A percentile compares a stretch with the other conserved stretches of the same genome.
Evolutionary conservation across 139 green algal genomes (phyloP).

Genomic region (Microglena sp.): DNA sequence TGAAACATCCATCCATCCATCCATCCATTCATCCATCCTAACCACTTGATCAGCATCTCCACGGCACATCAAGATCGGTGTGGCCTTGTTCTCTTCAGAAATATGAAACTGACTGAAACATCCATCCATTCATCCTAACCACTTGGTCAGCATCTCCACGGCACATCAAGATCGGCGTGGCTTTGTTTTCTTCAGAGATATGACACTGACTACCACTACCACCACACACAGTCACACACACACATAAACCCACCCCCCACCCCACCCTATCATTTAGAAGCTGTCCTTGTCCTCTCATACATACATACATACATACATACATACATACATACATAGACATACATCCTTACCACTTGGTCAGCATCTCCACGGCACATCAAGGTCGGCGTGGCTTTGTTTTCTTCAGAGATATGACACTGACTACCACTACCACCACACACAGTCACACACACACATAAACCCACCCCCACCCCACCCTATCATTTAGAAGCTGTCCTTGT

Average conservation of each 20-base stretch:
- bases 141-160: conserved; percentile 17
- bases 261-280: not conserved
- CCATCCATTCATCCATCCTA: too few species aligned
- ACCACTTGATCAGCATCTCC: conserved; percentile 49
- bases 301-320: too few species aligned
- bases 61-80: conserved; percentile 61
- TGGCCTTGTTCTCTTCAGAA: conserved; percentile 49
- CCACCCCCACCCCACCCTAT: too few species aligned
- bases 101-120: too few species aligned
- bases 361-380: conserved; percentile 22
- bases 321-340: too few species aligned
- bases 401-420: conserved; percentile 47
- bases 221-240: not conserved
- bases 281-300: conserved; percentile 6
- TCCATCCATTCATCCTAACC: too few species aligned
- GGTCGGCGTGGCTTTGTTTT: conserved; percentile 34
- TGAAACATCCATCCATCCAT: too few species aligned
- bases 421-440: too few species aligned
- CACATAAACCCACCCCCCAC: not conserved
- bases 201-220: not conserved
- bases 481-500: too few species aligned
- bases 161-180: conserved; percentile 22
- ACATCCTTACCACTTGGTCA: conserved; percentile 19
- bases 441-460: too few species aligned
- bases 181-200: conserved; percentile 9